Evolutionary conservation across 148 eudicot genomes (phyloP), one percentile per base, ranked within the genome.

Genomic region (Linanthus parryae): DNA sequence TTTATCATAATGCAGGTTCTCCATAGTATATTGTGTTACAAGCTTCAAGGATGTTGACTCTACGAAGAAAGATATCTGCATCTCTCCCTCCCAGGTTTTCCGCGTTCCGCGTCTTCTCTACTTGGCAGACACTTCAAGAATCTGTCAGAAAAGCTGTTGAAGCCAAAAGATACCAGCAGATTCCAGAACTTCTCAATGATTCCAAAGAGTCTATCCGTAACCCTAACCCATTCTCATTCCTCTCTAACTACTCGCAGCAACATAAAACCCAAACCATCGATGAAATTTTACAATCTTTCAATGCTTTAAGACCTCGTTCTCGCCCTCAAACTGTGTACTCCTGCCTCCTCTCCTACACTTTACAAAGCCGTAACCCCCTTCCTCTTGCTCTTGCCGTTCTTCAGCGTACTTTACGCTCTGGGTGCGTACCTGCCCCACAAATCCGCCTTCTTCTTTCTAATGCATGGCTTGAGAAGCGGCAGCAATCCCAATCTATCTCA

Each of bases 351-450:
- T 53, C 79, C 13, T 71, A 60, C 70, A 61, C 73, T 21, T 78
- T 90, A 24, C 78, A 78, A 30, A 78, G 66, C 63, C 57, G 75
- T 7, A 34, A 74, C 44, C 85, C 88, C 17, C 74, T 90, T 49
- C 88, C 97, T 0, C 58, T 83, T 21, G 68, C 84, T 29, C 75
- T 90, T 38, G 86, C 82, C 7, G 52, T 76, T 25, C 54, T 90
- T 23, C 97, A 90, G 56, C 76, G 86, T 13, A 73, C 70, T 8
- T 64, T 90, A 54, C 85, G 95, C 17, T 78, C 92, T 3, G 97
- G 95, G 6, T 83, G 85, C 46, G 48, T 67, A 33, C 97, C 95
- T 26, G 71, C 67, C 25, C 88, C 95, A 15, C 88, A 90, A 59
- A 74, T 70, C 22, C 65, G 62, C 46, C 85, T 83, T 48, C 54